Percentiles rank a stretch among this genome's conserved stretches.
Conservation (phyloP, 192 early-diverging fungal genomes). For the Rhizoclosmatium sp. region DNA sequence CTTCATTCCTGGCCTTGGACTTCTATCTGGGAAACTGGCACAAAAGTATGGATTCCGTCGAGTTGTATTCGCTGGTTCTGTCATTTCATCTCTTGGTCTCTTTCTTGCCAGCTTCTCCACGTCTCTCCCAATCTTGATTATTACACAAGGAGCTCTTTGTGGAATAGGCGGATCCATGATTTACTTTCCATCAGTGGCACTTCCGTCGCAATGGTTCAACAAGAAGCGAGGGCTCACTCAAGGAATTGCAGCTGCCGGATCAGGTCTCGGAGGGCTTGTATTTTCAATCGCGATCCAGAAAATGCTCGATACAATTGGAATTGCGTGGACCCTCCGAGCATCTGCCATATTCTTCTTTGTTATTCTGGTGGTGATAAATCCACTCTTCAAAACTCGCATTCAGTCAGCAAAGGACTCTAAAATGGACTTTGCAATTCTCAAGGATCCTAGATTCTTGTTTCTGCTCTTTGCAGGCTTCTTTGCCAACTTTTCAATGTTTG, state of each 20-base stretch:
- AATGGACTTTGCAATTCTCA: slow-evolving; percentile 25
- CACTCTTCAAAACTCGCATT: slow-evolving; percentile 27
- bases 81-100: slow-evolving; percentile 48
- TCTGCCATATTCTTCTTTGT: slow-evolving; percentile 52
- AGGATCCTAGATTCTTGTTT: slow-evolving; percentile 6
- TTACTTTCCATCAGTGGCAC: slow-evolving; percentile 69
- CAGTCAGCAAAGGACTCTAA: neutral
- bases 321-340: slow-evolving; percentile 75
- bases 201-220: slow-evolving; percentile 75
- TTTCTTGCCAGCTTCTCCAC: slow-evolving; percentile 9
- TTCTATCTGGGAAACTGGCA: slow-evolving; percentile 38
- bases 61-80: slow-evolving; percentile 55
- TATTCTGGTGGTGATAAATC: slow-evolving; percentile 44
- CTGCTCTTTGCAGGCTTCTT: slow-evolving; percentile 41
- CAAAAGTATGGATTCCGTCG: slow-evolving; percentile 58
- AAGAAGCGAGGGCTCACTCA: slow-evolving; percentile 71
- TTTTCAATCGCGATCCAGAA: slow-evolving; percentile 66
- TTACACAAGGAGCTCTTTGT: slow-evolving; percentile 65
- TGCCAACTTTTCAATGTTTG: slow-evolving; percentile 34
- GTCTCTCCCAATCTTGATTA: neutral
- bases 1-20: slow-evolving; percentile 41
- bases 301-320: slow-evolving; percentile 67
- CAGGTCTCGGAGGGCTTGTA: slow-evolving; percentile 75
- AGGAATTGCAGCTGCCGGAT: slow-evolving; percentile 74
- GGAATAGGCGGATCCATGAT: slow-evolving; percentile 74